Evolutionary conservation across 768 basidiomycete genomes (phyloP), one percentile per base, ranked within the genome.

Genomic region (Psilocybe cyanescens): DNA sequence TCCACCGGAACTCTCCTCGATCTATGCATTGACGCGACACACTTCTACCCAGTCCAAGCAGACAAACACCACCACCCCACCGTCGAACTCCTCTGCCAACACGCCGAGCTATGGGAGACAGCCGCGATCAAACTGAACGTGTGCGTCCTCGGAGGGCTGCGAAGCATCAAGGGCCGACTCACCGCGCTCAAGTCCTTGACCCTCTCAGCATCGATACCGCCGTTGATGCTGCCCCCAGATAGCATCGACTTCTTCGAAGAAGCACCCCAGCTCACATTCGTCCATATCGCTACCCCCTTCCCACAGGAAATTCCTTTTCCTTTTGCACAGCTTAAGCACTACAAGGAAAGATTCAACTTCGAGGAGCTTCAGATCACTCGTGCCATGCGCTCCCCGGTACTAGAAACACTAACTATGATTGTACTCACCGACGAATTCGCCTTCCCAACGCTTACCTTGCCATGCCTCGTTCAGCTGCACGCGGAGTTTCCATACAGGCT

Each of bases 91-190:
- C 51, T 60, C n/a, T 46, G 16, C 17, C 7, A 24, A 35, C 59
- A 60, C 24, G n/a, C 52, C 35, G 59, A 60, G 24, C 30, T 52
- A 8, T 60, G 59, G 59, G 11, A 44, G 47, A 60, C 59, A 14
- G 35, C 46, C 17, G 41, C 53, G 11, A 48, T 57, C 45, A 12
- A 4, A 44, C 4, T 44, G 41, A 5, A 44, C 41, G 14, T 12
- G 33, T 11, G 11, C 6, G 6, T 35, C 11, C 33, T 44, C 8
- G 6, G 7, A 14, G 41, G 41, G 11, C 11, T 44, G 9, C 41
- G 41, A 12, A 4, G 14, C 11, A 44, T 44, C 41, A 8, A 44
- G 14, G 14, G 14, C 4, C 41, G 41, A 44, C 41, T 44, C 41
- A 12, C 11, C 8, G 8, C 41, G 11, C 41, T 44, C 41, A 44